Evolutionary conservation across 306 rosid genomes (phyloP).

Genomic region (Casuarina cunninghamiana): DNA sequence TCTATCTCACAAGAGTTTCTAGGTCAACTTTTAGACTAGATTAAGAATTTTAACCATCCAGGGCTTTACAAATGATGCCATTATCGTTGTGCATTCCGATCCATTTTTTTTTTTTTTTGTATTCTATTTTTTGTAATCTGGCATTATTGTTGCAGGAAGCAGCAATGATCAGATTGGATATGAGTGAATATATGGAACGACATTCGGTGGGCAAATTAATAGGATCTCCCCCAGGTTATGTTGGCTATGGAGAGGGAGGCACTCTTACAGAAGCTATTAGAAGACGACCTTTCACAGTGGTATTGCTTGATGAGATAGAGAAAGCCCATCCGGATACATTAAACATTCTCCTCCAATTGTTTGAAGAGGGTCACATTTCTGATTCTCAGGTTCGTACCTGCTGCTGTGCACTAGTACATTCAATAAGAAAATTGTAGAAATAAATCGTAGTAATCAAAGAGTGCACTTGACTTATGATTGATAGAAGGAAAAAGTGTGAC

Average conservation of each 20-base stretch:
- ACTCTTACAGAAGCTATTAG: conserved; percentile 86
- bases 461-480: background rate
- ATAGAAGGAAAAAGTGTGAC: background rate
- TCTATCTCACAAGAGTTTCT: background rate
- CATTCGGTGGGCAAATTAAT: conserved; percentile 91
- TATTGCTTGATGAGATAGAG: conserved; percentile 90
- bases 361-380: conserved; percentile 91
- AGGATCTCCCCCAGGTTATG: conserved; percentile 94
- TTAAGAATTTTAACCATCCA: background rate
- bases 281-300: conserved; percentile 74
- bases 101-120: background rate
- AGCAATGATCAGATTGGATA: conserved; percentile 78
- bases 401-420: conserved; percentile 15
- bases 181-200: conserved; percentile 98
- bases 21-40: background rate
- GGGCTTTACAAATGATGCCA: background rate
- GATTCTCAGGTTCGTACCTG: conserved; percentile 77
- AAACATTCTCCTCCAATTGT: conserved; percentile 82
- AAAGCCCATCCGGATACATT: conserved; percentile 94
- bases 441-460: background rate
- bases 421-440: background rate
- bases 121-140: conserved; percentile 13
- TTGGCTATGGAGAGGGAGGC: conserved; percentile 91
- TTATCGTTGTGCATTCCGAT: background rate
- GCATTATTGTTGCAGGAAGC: conserved; percentile 54